These are phyloP conservation scores for Saitozyma sp. DNA, from an alignment of 768 basidiomycete species.

Conservation along the genomic window DNA sequence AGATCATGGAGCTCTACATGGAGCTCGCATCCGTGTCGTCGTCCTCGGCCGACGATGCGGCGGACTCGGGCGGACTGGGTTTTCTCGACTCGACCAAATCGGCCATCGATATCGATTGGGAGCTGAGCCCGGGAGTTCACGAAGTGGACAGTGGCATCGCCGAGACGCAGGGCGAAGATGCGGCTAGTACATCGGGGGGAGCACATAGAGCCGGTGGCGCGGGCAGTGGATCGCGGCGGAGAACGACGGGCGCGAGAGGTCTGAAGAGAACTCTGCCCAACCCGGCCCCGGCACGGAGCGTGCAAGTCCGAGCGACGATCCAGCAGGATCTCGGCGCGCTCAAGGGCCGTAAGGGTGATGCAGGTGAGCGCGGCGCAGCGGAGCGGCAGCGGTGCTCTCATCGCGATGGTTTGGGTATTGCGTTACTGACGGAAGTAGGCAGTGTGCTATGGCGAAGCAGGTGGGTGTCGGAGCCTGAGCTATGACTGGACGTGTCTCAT, in stretches of 20 bases:
- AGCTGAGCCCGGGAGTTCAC: slow-evolving; percentile 16
- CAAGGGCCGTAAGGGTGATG: slow-evolving; percentile 47
- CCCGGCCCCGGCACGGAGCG: no score
- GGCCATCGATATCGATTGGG: slow-evolving; percentile 31
- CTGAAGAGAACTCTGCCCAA: no score
- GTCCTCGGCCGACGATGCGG: not conserved
- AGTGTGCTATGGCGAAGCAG: slow-evolving; percentile 50
- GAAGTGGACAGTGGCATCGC: not conserved
- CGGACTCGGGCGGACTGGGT: slow-evolving; percentile 32
- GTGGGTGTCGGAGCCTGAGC: slow-evolving; percentile 13
- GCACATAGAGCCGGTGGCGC: not conserved
- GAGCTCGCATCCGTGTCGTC: slow-evolving; percentile 29
- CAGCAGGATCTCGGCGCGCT: slow-evolving; percentile 47
- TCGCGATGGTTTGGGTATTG: no score
- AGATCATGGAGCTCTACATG: slow-evolving; percentile 50
- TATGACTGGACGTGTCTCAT: no score
- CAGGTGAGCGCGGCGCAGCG: slow-evolving; percentile 30
- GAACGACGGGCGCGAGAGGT: not conserved
- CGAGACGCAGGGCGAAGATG: no score
- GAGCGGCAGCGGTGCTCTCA: no score
- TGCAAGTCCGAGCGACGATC: slow-evolving; percentile 12
- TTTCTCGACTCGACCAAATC: slow-evolving; percentile 30
- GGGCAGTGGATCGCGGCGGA: slow-evolving; percentile 1
- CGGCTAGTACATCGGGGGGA: no score
- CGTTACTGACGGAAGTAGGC: slow-evolving; percentile 20